phyloP scores from a whole-genome alignment of 306 rosid genomes.

The Cucumis cinereus region DNA sequence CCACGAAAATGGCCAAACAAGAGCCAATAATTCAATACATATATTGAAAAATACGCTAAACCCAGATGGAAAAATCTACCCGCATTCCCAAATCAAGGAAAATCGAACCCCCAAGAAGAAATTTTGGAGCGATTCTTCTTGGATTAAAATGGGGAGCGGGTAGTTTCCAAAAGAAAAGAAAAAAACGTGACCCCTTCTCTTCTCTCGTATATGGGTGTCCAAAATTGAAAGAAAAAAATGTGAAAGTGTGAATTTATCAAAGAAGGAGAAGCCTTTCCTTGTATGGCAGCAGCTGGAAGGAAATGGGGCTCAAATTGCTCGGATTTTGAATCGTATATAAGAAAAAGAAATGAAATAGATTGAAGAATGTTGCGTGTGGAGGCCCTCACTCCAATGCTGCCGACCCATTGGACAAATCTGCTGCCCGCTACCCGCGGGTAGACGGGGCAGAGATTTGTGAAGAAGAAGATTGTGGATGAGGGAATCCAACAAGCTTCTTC shows the following conservation, averaged over 20 bases:
- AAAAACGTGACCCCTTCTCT: background rate
- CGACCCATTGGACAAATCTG: background rate
- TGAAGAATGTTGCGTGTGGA: background rate
- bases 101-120: background rate
- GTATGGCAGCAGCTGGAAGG: background rate
- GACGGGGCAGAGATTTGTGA: background rate
- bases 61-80: background rate
- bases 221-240: background rate
- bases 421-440: conserved; percentile 11
- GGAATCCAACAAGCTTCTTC: background rate
- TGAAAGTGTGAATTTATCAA: background rate
- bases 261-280: background rate
- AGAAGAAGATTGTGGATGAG: background rate
- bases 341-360: background rate
- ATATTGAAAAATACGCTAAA: background rate
- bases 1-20: background rate
- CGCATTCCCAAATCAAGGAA: conserved; percentile 9
- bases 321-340: background rate
- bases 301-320: background rate
- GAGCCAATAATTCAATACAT: background rate
- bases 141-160: conserved; percentile 4
- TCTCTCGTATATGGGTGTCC: background rate
- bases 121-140: background rate
- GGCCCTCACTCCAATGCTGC: background rate
- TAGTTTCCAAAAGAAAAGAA: conserved; percentile 6